These are phyloP conservation scores for Tulasnella sp. DNA, from an alignment of 768 basidiomycete genomes.

Conservation along the genomic window DNA sequence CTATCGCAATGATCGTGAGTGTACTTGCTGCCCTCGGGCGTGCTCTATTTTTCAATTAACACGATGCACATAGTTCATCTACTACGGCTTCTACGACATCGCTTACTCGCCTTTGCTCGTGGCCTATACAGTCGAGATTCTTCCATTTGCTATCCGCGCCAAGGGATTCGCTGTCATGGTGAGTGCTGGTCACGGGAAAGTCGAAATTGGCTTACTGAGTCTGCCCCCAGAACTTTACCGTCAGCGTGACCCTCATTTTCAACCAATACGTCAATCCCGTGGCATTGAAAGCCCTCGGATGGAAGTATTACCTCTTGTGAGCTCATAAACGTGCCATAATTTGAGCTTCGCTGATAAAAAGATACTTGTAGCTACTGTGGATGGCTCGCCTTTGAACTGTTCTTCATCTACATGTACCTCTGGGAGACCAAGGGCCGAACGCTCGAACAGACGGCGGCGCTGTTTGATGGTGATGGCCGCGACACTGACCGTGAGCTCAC, in stretches of 20 bases:
- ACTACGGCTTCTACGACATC: constrained; percentile 43
- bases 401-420: constrained; percentile 44
- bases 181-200: constrained; percentile 19
- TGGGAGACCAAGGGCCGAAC: constrained; percentile 58
- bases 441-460: constrained; percentile 62
- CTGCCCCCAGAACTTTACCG: constrained; percentile 36
- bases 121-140: constrained; percentile 54
- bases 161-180: constrained; percentile 74
- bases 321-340: not conserved
- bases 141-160: constrained; percentile 72
- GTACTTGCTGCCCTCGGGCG: not conserved
- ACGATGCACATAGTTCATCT: constrained; percentile 13
- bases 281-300: constrained; percentile 46
- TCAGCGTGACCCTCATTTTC: constrained; percentile 62
- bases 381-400: constrained; percentile 55
- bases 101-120: constrained; percentile 70
- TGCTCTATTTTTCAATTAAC: not conserved
- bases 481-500: constrained; percentile 35
- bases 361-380: constrained; percentile 39
- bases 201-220: not conserved
- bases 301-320: constrained; percentile 32
- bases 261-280: constrained; percentile 76
- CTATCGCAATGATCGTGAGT: constrained; percentile 13
- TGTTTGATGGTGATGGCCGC: constrained; percentile 53
- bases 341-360: not conserved